Evolutionary conservation across 2,329 filamentous ascomycete genomes (phyloP).

Genomic region (Stagonosporopsis vannaccii): DNA sequence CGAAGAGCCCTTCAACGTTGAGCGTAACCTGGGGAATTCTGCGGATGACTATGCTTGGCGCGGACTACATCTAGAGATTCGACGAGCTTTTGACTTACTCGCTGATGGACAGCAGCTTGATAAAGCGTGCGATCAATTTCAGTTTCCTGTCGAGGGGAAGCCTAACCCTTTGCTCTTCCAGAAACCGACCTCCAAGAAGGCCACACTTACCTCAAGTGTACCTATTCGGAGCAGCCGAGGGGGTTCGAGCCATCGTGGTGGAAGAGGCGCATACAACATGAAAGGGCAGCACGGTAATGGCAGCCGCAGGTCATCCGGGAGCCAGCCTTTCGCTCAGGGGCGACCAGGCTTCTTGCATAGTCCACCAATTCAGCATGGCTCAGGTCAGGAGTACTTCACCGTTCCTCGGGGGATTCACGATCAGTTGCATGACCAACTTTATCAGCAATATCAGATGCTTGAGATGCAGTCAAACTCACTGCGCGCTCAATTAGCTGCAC

Average conservation of each 20-base stretch:
- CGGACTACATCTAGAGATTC: slow-evolving; percentile 87
- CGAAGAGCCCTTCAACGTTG: slow-evolving; percentile 93
- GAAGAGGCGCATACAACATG: slow-evolving; percentile 56
- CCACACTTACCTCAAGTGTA: slow-evolving; percentile 60
- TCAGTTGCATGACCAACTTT: slow-evolving; percentile 58
- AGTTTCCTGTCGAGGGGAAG: slow-evolving; percentile 82
- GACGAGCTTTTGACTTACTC: slow-evolving; percentile 85
- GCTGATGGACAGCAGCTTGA: slow-evolving; percentile 76
- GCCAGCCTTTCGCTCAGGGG: slow-evolving; percentile 56
- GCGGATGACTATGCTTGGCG: slow-evolving; percentile 94
- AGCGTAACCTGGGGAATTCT: slow-evolving; percentile 91
- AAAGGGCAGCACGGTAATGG: slow-evolving; percentile 54
- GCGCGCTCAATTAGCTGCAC: slow-evolving; percentile 45
- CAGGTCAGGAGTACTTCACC: slow-evolving; percentile 54
- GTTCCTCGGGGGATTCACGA: slow-evolving; percentile 51
- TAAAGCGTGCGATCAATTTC: slow-evolving; percentile 85
- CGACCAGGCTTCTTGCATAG: slow-evolving; percentile 51
- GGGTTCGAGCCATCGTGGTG: slow-evolving; percentile 54
- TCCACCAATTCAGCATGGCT: slow-evolving; percentile 49
- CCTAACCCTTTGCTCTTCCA: slow-evolving; percentile 59
- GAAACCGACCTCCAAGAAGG: slow-evolving; percentile 60
- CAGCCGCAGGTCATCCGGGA: slow-evolving; percentile 63
- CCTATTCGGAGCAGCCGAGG: slow-evolving; percentile 59
- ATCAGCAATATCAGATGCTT: slow-evolving; percentile 57
- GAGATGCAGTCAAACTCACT: slow-evolving; percentile 52